phyloP scores from a whole-genome alignment of 352 stramenopile genomes.

The Phytophthora sojae region DNA sequence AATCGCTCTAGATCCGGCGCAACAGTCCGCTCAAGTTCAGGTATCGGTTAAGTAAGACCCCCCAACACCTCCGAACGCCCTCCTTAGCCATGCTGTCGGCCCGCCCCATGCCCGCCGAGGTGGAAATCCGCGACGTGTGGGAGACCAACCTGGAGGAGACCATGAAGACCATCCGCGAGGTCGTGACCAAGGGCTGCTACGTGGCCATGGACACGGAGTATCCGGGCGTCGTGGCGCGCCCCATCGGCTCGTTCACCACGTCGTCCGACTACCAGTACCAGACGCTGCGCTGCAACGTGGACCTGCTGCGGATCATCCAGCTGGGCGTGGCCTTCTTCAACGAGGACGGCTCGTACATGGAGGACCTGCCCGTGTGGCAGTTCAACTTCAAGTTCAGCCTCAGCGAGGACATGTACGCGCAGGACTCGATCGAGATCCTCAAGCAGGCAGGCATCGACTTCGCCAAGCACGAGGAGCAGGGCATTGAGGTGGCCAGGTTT shows the following conservation, averaged over 20 bases:
- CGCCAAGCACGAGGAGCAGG: constrained; percentile 94
- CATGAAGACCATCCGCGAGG: constrained; percentile 96
- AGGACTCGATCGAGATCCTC: constrained; percentile 99
- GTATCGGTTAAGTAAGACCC: neutral
- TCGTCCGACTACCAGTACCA: constrained; percentile 99
- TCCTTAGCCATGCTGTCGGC: constrained; percentile 45
- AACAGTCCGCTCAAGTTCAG: constrained; percentile 20
- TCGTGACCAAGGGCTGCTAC: constrained; percentile 97
- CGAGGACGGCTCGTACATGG: constrained; percentile 95
- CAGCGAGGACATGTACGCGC: constrained; percentile 99
- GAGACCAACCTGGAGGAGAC: constrained; percentile 93
- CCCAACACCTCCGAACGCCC: no score
- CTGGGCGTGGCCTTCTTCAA: constrained; percentile 98
- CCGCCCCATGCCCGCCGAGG: constrained; percentile 66
- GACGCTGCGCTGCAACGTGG: constrained; percentile 98
- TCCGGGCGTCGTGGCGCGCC: constrained; percentile 97
- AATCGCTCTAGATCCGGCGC: constrained; percentile 10
- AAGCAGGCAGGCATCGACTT: constrained; percentile 99
- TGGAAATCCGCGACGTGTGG: constrained; percentile 97
- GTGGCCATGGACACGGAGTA: constrained; percentile 99
- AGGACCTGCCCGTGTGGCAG: constrained; percentile 97
- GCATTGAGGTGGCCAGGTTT: constrained; percentile 98
- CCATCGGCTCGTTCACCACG: constrained; percentile 96
- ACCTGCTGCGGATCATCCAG: constrained; percentile 99
- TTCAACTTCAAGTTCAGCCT: constrained; percentile 99